These are phyloP conservation scores for Aspergillus sclerotiicarbonarius DNA, from an alignment of 495 filamentous ascomycete genomes.

Conservation along the genomic window DNA sequence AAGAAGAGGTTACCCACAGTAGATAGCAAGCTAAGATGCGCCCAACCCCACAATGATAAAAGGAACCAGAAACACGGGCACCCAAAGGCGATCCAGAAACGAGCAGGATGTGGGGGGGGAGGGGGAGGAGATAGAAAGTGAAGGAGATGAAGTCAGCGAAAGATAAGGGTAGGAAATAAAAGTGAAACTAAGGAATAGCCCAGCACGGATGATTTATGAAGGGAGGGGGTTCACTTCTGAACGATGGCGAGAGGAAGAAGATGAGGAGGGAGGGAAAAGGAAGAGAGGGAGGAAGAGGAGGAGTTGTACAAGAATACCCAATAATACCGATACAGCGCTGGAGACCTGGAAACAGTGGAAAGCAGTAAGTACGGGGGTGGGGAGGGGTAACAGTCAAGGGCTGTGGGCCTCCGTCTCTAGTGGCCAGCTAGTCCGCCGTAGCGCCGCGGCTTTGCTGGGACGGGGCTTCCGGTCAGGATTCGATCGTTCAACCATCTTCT, in stretches of 20 bases:
- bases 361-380: slow-evolving; percentile 23
- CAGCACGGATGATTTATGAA: slow-evolving; percentile 4
- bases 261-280: slow-evolving; percentile 12
- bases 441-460: background rate
- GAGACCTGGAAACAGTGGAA: no score
- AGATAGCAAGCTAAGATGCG: slow-evolving; percentile 4
- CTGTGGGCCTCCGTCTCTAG: slow-evolving; percentile 8
- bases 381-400: slow-evolving; percentile 22
- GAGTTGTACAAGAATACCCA: slow-evolving; percentile 3
- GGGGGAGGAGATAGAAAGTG: background rate
- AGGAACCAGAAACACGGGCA: background rate
- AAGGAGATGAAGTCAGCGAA: background rate
- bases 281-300: slow-evolving; percentile 8
- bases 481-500: background rate
- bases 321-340: background rate
- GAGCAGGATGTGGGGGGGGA: background rate
- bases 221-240: background rate
- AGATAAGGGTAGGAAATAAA: background rate
- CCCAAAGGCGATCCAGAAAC: background rate
- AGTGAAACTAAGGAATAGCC: slow-evolving; percentile 3
- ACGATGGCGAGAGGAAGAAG: slow-evolving; percentile 1
- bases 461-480: no score
- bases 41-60: slow-evolving; percentile 15
- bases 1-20: slow-evolving; percentile 1
- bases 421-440: slow-evolving; percentile 10